Conservation (phyloP, 306 rosid species). For the Notholithocarpus densiflorus region DNA sequence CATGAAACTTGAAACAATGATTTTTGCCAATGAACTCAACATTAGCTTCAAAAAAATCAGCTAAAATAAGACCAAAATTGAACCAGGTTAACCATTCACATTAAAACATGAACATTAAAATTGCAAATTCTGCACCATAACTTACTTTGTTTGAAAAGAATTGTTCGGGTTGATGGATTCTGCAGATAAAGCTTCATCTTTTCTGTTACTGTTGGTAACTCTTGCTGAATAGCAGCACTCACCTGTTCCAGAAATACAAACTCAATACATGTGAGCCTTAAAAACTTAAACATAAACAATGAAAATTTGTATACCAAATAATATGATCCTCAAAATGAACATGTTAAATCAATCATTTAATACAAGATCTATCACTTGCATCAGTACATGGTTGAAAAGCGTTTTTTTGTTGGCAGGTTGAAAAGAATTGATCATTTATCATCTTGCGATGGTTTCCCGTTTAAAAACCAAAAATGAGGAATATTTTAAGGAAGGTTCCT, state of each 20-base stretch:
- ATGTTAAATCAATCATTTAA: neutral
- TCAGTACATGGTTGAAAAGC: neutral
- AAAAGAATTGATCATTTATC: neutral
- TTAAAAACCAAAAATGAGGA: neutral
- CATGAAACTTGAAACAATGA: too few relatives aligned
- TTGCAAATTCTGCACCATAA: neutral
- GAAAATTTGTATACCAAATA: too few relatives aligned
- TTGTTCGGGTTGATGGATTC: slow-evolving; percentile 78
- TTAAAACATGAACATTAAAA: neutral
- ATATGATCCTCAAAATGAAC: neutral
- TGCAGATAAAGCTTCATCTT: slow-evolving; percentile 97
- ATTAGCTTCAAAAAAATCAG: too few relatives aligned
- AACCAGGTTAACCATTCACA: neutral
- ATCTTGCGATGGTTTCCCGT: neutral
- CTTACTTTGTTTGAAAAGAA: slow-evolving; percentile 95
- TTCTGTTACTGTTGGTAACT: slow-evolving; percentile 66
- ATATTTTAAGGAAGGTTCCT: neutral
- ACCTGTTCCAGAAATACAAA: slow-evolving; percentile 55
- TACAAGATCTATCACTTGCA: neutral
- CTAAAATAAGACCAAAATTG: too few relatives aligned
- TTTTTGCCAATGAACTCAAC: too few relatives aligned
- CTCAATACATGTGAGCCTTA: slow-evolving; percentile 11
- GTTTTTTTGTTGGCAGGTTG: too few relatives aligned
- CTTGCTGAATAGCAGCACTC: slow-evolving; percentile 67
- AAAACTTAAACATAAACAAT: too few relatives aligned